Base-by-base conservation (phyloP, 2,329 filamentous ascomycete genomes). In the Pseudogymnoascus sp. region DNA sequence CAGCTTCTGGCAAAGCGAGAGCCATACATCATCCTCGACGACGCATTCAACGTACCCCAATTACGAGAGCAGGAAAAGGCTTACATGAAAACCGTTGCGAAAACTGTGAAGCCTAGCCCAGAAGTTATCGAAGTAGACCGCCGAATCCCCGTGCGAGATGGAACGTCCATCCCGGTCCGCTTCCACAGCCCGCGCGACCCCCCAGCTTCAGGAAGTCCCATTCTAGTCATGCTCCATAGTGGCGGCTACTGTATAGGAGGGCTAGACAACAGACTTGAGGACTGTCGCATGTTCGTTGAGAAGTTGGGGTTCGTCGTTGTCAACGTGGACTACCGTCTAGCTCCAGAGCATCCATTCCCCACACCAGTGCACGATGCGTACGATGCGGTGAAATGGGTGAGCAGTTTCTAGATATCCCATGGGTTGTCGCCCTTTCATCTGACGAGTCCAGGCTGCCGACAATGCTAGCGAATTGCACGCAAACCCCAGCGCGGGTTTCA, bases 301-400 rank as follows among this genome's bases (percentile, higher is more conserved):
- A 70, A 72, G 2, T 59, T 73, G 34, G 73, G 72, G 1, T 75
- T 73, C n/a, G 71, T 76, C 1, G 74, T 75, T n/a, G 68, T 79
- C 12, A 77, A 75, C 65, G 72, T 78, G 2, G 73, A 74, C 21
- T 79, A 79, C 59, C 60, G 68, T 14, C 70, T 81, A 7, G 77
- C 78, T 0, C 79, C 80, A 0, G 76, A 81, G 60, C 71, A 76
- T 66, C 74, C 74, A 10, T 81, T 80, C 64, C 79, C 79, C 1
- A 73, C 74, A 5, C 75, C 75, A 14, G 71, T 76, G n/a, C 69
- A 75, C 12, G 80, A 82, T 65, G 71, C 71, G 37, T 81, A 76
- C 76, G 77, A 79, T 61, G 75, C 74, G 7, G 63, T 81, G 38
- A 69, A 76, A 67, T 81, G 78, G 77, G 69, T 40, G 38, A 40